Evolutionary conservation across 2,329 filamentous ascomycete genomes (phyloP).

Genomic region (Nemania abortiva): DNA sequence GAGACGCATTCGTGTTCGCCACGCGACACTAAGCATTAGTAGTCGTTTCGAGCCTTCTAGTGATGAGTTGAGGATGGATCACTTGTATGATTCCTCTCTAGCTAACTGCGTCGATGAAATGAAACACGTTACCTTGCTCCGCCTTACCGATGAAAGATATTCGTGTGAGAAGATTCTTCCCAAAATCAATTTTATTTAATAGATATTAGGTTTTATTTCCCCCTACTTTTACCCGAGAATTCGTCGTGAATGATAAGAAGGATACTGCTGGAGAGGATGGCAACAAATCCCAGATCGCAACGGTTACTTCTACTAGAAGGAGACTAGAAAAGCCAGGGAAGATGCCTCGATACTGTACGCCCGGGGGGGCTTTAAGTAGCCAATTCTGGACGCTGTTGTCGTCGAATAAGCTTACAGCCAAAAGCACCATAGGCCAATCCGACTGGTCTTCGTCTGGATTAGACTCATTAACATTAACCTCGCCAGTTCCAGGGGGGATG

Average conservation of each 20-base stretch:
- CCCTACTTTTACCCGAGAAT: too few species aligned
- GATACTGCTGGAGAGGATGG: slow-evolving; percentile 11
- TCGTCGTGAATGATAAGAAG: slow-evolving; percentile 10
- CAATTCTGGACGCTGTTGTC: background rate
- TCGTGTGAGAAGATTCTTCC: too few species aligned
- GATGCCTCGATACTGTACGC: background rate
- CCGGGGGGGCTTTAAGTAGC: slow-evolving; percentile 2
- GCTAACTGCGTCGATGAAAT: too few species aligned
- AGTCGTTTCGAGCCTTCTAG: too few species aligned
- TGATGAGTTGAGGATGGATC: too few species aligned
- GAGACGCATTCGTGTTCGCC: too few species aligned
- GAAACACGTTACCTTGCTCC: too few species aligned
- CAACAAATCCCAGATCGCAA: slow-evolving; percentile 16
- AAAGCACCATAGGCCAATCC: slow-evolving; percentile 3
- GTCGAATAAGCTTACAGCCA: slow-evolving; percentile 1
- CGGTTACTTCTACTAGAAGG: slow-evolving; percentile 3
- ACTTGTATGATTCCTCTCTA: too few species aligned
- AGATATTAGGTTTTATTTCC: too few species aligned
- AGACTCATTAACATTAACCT: background rate
- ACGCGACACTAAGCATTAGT: too few species aligned
- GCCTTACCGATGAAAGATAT: too few species aligned
- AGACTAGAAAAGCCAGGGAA: slow-evolving; percentile 9
- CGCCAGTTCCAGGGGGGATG: background rate
- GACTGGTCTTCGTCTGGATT: background rate
- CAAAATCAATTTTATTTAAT: too few species aligned